Base-by-base conservation (phyloP, 495 filamentous ascomycete genomes). In the Sordaria brevicollis region DNA sequence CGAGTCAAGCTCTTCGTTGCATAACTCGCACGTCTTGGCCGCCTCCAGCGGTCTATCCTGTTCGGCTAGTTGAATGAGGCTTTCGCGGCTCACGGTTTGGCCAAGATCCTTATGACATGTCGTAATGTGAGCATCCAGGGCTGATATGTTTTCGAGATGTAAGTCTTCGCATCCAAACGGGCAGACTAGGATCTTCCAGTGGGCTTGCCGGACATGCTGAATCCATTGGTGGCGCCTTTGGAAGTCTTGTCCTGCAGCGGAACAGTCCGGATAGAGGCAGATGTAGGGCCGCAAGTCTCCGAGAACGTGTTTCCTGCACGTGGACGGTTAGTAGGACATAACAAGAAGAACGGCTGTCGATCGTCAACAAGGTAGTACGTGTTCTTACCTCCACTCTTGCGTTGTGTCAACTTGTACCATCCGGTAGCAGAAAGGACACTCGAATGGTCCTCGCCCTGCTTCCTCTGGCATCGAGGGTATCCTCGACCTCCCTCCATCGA, bases 351-450 rank as follows among this genome's bases (percentile, higher is more conserved):
- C 5, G n/a, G n/a, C n/a, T n/a, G n/a, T n/a, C n/a, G n/a, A n/a
- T n/a, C n/a, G n/a, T n/a, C n/a, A n/a, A n/a, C n/a, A n/a, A n/a
- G n/a, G n/a, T n/a, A n/a, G n/a, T n/a, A n/a, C n/a, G n/a, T n/a
- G n/a, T 39, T 68, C 76, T 65, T 69, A 80, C 78, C 71, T 80
- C 80, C 80, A 82, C 19, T 76, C 74, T 15, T 31, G 13, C 33
- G 70, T 78, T 43, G 72, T 75, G 7, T 71, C 72, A 1, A 78
- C 74, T 1, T 35, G 69, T 29, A 79, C 72, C 65, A 80, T 74
- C 19, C 70, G 76, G 19, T 72, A 80, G 62, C 80, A 81, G 36
- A 76, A 80, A 0, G 79, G 80, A 38, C 80, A 82, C 38, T 78
- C 71, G 35, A 82, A 80, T 5, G 76, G 78, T 3, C 74, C 70